A percentile compares a stretch with the other conserved stretches of the same genome.
Evolutionary conservation across 768 basidiomycete species (phyloP).

Genomic region (Auricularia sp.): DNA sequence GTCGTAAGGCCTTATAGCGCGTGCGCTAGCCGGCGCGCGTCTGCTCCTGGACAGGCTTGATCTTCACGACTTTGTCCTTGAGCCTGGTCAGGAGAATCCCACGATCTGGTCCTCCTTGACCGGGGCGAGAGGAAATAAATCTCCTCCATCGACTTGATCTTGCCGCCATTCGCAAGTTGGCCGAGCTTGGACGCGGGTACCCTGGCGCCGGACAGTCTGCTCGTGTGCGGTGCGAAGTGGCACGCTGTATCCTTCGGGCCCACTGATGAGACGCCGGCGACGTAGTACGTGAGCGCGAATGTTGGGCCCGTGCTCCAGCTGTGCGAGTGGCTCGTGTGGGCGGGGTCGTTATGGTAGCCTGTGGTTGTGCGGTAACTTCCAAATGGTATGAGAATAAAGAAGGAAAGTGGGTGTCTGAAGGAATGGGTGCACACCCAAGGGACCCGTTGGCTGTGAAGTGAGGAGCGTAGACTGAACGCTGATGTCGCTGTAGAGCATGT

Average conservation of each 20-base stretch:
- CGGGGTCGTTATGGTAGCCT: constrained; percentile 50
- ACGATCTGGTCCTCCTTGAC: constrained; percentile 99
- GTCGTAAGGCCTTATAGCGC: constrained; percentile 99
- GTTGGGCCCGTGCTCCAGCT: constrained; percentile 54
- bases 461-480: constrained; percentile 48
- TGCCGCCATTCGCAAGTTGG: constrained; percentile 97
- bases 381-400: too few species aligned
- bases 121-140: constrained; percentile 99
- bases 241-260: constrained; percentile 37
- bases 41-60: constrained; percentile 99
- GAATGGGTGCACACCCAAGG: constrained; percentile 23
- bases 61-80: constrained; percentile 99
- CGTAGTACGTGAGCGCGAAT: constrained; percentile 45
- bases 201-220: constrained; percentile 45
- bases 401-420: too few species aligned
- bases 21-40: constrained; percentile 99
- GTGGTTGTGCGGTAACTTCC: constrained; percentile 31
- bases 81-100: constrained; percentile 97
- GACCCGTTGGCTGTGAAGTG: constrained; percentile 44
- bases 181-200: constrained; percentile 98
- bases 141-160: constrained; percentile 99
- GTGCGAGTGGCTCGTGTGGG: constrained; percentile 49
- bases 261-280: constrained; percentile 43
- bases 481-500: constrained; percentile 39
- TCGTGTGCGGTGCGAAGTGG: constrained; percentile 35